Base-by-base conservation (phyloP, 495 filamentous ascomycete genomes). In the Extremus antarcticus region DNA sequence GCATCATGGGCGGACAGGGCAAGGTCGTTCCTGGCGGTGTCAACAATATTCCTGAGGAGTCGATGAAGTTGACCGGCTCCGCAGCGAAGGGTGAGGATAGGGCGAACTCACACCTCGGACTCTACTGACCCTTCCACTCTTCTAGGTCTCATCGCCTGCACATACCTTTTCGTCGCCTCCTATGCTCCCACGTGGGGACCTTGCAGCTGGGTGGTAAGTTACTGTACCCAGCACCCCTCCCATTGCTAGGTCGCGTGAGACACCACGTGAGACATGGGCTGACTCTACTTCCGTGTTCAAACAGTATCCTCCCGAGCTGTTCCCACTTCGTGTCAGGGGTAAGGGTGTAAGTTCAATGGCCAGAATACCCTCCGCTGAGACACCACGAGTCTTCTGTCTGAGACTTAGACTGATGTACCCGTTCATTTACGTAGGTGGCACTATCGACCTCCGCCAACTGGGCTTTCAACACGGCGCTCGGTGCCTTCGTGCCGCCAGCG, bases 381-480 rank as follows among this genome's bases (percentile, higher is more conserved):
- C n/a, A n/a, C n/a, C n/a, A n/a, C n/a, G n/a, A n/a, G n/a, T n/a
- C n/a, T n/a, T n/a, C n/a, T n/a, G n/a, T n/a, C n/a, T n/a, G n/a
- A n/a, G n/a, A n/a, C n/a, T n/a, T n/a, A n/a, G n/a, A n/a, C n/a
- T n/a, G n/a, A n/a, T n/a, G n/a, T n/a, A n/a, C n/a, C n/a, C n/a
- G n/a, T n/a, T n/a, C n/a, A n/a, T n/a, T n/a, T n/a, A n/a, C n/a
- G n/a, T n/a, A n/a, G n/a, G n/a, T n/a, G n/a, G 59, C 63, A 19
- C 58, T 65, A 40, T 22, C 60, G 7, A 65, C 62, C 3, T 57
- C 52, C n/a, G 55, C 52, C 19, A 65, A 62, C 82, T 81, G 53
- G 89, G 67, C 77, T 19, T 88, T 86, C 72, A 88, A 89, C 74
- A 88, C 86, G 47, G 87, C 86, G 0, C 76, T 90, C 13, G 79